Conservation (phyloP, 164 flowering plant genomes). For the Kingdonia uniflora region DNA sequence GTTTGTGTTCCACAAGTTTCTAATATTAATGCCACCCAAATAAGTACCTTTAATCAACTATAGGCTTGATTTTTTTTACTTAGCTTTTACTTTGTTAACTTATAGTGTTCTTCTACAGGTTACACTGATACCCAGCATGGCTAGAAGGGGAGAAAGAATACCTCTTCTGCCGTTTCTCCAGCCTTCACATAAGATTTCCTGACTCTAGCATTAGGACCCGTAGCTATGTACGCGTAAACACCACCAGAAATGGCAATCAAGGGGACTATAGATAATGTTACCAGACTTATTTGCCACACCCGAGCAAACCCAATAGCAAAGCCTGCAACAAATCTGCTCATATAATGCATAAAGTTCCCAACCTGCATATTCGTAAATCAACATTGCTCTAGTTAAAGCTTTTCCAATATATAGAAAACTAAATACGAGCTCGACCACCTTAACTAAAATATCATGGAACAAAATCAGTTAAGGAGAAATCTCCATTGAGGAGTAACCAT, state of each 20-base stretch:
- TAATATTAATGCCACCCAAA: too few species aligned
- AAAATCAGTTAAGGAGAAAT: too few species aligned
- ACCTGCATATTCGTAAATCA: constrained; percentile 32
- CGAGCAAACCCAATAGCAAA: constrained; percentile 68
- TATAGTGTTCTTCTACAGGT: too few species aligned
- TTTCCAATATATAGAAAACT: not conserved
- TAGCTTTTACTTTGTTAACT: too few species aligned
- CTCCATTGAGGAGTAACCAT: too few species aligned
- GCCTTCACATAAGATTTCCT: constrained; percentile 86
- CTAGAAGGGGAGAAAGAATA: constrained; percentile 3
- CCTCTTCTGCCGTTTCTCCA: constrained; percentile 96
- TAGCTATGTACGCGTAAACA: constrained; percentile 67
- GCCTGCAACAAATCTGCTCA: constrained; percentile 76
- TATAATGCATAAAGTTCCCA: constrained; percentile 87
- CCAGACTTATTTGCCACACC: constrained; percentile 93
- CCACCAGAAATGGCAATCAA: constrained; percentile 92
- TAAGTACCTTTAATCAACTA: too few species aligned
- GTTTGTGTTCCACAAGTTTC: too few species aligned
- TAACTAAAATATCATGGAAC: too few species aligned
- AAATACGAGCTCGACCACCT: too few species aligned
- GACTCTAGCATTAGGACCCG: constrained; percentile 67
- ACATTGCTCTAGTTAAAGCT: not conserved
- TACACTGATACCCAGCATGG: too few species aligned
- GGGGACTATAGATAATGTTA: constrained; percentile 90
- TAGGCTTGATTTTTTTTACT: too few species aligned